Evolutionary conservation across 2,329 filamentous ascomycete species (phyloP).

Genomic region (Aquanectria penicillioides): DNA sequence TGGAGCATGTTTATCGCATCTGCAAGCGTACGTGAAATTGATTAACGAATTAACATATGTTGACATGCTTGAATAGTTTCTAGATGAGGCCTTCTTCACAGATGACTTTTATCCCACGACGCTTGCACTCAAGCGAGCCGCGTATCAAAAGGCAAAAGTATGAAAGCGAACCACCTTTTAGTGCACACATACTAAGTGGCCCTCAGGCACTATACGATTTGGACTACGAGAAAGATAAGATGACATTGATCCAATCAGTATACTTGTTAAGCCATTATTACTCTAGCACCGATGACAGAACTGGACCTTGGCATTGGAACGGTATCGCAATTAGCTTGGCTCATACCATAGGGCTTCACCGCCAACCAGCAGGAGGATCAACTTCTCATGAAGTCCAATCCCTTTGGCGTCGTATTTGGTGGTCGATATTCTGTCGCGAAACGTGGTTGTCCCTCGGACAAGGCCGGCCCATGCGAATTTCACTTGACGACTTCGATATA

Average conservation of each 20-base stretch:
- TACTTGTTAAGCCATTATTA: slow-evolving; percentile 56
- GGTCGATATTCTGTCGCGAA: slow-evolving; percentile 29
- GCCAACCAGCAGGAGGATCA: slow-evolving; percentile 15
- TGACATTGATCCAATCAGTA: slow-evolving; percentile 52
- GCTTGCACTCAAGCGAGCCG: slow-evolving; percentile 21
- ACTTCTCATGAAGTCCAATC: neutral
- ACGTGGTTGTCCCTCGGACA: slow-evolving; percentile 27
- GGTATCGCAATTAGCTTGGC: slow-evolving; percentile 55
- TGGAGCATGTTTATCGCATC: slow-evolving; percentile 46
- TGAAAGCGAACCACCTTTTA: too few species aligned
- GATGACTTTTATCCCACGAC: slow-evolving; percentile 5
- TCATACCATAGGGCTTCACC: slow-evolving; percentile 55
- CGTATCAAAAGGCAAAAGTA: slow-evolving; percentile 27
- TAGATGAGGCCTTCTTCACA: slow-evolving; percentile 14
- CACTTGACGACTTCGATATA: slow-evolving; percentile 17
- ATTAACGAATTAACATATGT: neutral
- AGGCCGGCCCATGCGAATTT: slow-evolving; percentile 24
- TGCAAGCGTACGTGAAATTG: slow-evolving; percentile 41
- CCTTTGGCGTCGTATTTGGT: slow-evolving; percentile 28
- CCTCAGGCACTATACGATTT: slow-evolving; percentile 43
- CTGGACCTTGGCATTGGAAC: slow-evolving; percentile 57
- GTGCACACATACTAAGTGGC: neutral
- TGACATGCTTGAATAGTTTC: slow-evolving; percentile 2
- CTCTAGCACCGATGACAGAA: slow-evolving; percentile 51
- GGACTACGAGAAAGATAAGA: slow-evolving; percentile 50